phyloP scores from a whole-genome alignment of 805 yeast genomes.

The Saccharomycopsis oosterbeekiorum region DNA sequence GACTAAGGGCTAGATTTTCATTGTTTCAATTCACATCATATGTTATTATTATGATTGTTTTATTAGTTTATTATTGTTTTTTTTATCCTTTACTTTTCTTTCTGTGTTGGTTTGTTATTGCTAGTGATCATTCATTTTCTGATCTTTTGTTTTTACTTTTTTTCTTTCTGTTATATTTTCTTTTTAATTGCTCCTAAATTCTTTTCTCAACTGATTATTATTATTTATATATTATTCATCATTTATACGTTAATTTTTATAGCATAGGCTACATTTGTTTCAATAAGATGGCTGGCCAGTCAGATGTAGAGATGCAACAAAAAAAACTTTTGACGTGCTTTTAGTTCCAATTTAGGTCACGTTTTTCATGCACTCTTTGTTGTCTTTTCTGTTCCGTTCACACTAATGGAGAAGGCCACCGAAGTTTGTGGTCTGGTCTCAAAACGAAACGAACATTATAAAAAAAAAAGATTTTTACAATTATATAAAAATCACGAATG shows the following conservation, averaged over 20 bases:
- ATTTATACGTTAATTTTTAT: no score
- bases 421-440: neutral
- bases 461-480: neutral
- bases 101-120: neutral
- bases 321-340: neutral
- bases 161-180: no score
- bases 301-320: no score
- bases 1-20: neutral
- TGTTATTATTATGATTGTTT: neutral
- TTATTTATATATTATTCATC: no score
- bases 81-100: neutral
- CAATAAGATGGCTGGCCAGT: no score
- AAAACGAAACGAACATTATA: neutral
- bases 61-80: neutral
- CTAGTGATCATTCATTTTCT: no score
- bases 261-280: no score
- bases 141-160: no score
- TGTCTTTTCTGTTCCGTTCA: no score
- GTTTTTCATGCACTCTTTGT: neutral
- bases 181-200: no score
- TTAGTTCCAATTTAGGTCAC: neutral
- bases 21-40: neutral
- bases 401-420: neutral
- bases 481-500: neutral
- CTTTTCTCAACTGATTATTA: no score